phyloP scores from a whole-genome alignment of 345 rosid genomes.

The Populus nigra region DNA sequence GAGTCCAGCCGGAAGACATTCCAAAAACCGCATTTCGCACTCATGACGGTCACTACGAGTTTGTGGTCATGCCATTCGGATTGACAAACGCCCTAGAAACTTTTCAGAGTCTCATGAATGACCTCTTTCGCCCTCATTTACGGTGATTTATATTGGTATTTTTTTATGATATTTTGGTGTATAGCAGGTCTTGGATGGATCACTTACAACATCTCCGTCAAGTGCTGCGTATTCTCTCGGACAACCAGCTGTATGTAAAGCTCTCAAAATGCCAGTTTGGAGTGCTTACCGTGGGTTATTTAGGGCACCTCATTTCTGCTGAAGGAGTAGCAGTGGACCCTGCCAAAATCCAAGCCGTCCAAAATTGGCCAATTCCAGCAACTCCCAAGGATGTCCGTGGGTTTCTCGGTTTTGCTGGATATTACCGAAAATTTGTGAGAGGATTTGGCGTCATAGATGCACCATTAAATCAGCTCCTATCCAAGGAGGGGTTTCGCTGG shows the following conservation, averaged over 20 bases:
- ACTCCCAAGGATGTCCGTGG: background rate
- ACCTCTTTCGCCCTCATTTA: background rate
- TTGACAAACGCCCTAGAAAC: background rate
- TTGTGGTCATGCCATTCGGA: background rate
- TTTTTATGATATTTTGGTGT: background rate
- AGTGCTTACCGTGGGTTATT: background rate
- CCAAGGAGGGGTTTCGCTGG: background rate
- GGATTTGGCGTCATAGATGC: background rate
- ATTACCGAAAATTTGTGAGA: background rate
- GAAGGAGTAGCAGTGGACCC: background rate
- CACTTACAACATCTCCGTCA: background rate
- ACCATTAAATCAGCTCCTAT: background rate
- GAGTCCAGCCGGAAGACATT: no score
- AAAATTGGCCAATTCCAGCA: background rate
- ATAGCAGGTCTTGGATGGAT: background rate
- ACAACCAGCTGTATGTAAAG: background rate
- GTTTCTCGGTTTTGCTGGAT: background rate
- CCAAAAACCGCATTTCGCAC: no score
- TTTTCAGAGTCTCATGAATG: background rate
- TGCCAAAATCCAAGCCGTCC: background rate
- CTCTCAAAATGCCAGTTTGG: background rate
- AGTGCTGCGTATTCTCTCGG: background rate
- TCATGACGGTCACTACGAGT: no score
- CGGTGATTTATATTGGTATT: no score
- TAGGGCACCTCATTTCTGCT: background rate